Base-by-base conservation (phyloP, 208 protist species). In the Trypanosoma caninum region DNA sequence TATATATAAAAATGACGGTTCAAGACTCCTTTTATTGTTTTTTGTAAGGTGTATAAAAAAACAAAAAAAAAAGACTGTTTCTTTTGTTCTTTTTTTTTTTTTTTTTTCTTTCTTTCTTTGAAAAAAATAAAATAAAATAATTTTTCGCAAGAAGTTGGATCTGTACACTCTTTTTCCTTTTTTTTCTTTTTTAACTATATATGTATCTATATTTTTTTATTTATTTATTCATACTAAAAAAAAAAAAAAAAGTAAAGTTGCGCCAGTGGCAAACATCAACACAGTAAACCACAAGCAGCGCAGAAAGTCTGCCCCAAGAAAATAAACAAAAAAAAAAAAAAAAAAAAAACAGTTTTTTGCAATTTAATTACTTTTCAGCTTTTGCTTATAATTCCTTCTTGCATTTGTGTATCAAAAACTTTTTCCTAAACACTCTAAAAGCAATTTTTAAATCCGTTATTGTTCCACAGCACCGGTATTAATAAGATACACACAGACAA, bases 191-290 rank as follows among this genome's bases (percentile, higher is more conserved):
- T 55, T 13, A 27, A 56, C 8, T 23, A 56, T 41, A 31, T 41
- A 41, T 38, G 34, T 45, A 56, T 30, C 65, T 3, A 65, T 42
- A 51, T 45, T 54, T 68, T 47, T 50, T 11, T 51, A 65, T 22
- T 20, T 10, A 54, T 28, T 65, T 58, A 45, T 40, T 34, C 10
- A 20, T 22, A 11, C 52, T 1, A 27, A 30, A 38, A 6, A 60
- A 33, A 30, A 35, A 69, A 45, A 57, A 44, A 38, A 57, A 54
- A 38, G n/a, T 6, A 16, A 53, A n/a, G n/a, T n/a, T n/a, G n/a
- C n/a, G n/a, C n/a, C n/a, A n/a, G n/a, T n/a, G n/a, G n/a, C n/a
- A n/a, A n/a, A n/a, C n/a, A n/a, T n/a, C n/a, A n/a, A 59, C 22
- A 65, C 59, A 64, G 25, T 38, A 18, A 41, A 14, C 44, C 22